A percentile compares a stretch with the other conserved stretches of the same genome.
phyloP scores from a whole-genome alignment of 495 filamentous ascomycete species.

The Antarctomyces pellizariae region DNA sequence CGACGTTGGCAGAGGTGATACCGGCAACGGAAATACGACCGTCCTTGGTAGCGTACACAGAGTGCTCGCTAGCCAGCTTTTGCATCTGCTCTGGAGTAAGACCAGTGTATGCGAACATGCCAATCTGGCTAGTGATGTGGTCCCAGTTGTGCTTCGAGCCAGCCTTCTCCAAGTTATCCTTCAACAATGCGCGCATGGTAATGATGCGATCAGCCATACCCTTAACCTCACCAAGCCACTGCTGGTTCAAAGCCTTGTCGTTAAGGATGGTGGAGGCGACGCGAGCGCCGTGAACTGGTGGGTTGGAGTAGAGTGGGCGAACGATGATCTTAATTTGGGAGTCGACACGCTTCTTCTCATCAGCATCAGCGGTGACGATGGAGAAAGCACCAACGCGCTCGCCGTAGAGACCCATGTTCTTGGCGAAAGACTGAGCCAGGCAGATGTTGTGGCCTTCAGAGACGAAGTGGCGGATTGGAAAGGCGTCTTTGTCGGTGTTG shows the following conservation, averaged over 20 bases:
- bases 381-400: slow-evolving; percentile 97
- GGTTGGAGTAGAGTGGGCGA: slow-evolving; percentile 94
- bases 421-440: slow-evolving; percentile 89
- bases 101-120: slow-evolving; percentile 98
- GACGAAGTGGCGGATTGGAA: slow-evolving; percentile 77
- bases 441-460: slow-evolving; percentile 73
- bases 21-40: slow-evolving; percentile 94
- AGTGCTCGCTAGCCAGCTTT: slow-evolving; percentile 77
- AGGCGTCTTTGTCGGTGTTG: slow-evolving; percentile 78
- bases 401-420: slow-evolving; percentile 99
- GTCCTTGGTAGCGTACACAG: slow-evolving; percentile 93
- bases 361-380: slow-evolving; percentile 56
- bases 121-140: slow-evolving; percentile 96
- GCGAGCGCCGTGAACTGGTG: slow-evolving; percentile 84
- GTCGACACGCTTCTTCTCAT: slow-evolving; percentile 90
- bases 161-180: slow-evolving; percentile 79
- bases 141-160: slow-evolving; percentile 94
- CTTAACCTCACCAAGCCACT: slow-evolving; percentile 95
- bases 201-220: slow-evolving; percentile 98
- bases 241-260: slow-evolving; percentile 60
- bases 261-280: slow-evolving; percentile 86
- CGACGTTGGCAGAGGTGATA: slow-evolving; percentile 82
- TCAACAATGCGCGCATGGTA: slow-evolving; percentile 80
- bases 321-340: slow-evolving; percentile 97
- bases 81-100: slow-evolving; percentile 87